Evolutionary conservation across 306 rosid species (phyloP), one percentile per base, ranked within the genome.

Genomic region (Pterocarpus santalinus): DNA sequence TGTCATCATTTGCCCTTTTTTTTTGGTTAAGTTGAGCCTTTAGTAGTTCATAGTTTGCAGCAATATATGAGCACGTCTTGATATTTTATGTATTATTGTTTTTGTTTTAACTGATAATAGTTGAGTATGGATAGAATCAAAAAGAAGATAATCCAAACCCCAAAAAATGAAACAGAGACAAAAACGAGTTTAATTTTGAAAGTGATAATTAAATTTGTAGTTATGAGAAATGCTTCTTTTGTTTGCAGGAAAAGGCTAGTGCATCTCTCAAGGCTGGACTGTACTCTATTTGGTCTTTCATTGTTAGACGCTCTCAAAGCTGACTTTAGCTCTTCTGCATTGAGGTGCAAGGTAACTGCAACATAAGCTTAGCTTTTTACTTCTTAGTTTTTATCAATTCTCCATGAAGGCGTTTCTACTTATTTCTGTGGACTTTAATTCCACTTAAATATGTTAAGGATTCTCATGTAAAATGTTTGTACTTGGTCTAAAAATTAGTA

Each of bases 261-360:
- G 87, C 80, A 0, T 93, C 85, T 78, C 84, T 88, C 51, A 95
- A 85, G 90, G 98, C n/a, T n/a, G n/a, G n/a, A 95, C 28, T 90
- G 97, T 4, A 79, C 88, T 15, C 73, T 96, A 3, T 93, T 96
- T 75, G 99, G 99, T 56, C 86, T 90, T 75, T 81, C 97, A 47
- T 80, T 96, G 61, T 80, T 96, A n/a, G 97, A 91, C 39, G 76
- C 91, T 68, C 65, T 82, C 85, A 95, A 84, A 85, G 85, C 90
- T 69, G 97, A 92, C 22, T 90, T 90, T 88, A 67, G 69, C 85
- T 90, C 94, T 69, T 89, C 90, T 85, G 86, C 94, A 60, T 76
- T 96, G 69, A 89, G 94, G 81, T 85, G 88, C 89, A 92, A 92
- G 99, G 99, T 90, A 88, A 28, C 4, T 34, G 17, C 56, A 63